Percentiles rank a stretch among this genome's conserved stretches.
phyloP scores from a whole-genome alignment of 805 yeast genomes.

The Kazachstania psychrophila region DNA sequence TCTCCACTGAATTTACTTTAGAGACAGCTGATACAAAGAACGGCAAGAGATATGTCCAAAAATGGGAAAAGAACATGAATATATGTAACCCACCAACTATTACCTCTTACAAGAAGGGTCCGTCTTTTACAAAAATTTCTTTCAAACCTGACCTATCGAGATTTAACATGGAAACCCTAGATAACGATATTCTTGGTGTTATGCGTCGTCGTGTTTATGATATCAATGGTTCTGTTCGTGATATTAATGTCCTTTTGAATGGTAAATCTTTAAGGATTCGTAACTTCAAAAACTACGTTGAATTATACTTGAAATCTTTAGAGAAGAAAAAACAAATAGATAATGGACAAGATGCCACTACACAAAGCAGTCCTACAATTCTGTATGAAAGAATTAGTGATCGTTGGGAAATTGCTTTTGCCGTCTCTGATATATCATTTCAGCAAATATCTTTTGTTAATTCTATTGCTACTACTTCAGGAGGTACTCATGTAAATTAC shows the following conservation, averaged over 20 bases:
- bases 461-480: constrained; percentile 93
- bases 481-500: constrained; percentile 91
- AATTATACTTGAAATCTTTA: constrained; percentile 75
- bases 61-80: constrained; percentile 84
- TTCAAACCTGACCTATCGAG: constrained; percentile 81
- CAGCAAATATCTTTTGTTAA: constrained; percentile 95
- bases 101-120: constrained; percentile 38
- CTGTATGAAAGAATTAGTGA: constrained; percentile 75
- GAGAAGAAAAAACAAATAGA: constrained; percentile 37
- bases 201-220: constrained; percentile 91
- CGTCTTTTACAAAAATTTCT: constrained; percentile 77
- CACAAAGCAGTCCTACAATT: constrained; percentile 39
- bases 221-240: constrained; percentile 86
- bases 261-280: constrained; percentile 60
- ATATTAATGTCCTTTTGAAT: constrained; percentile 68
- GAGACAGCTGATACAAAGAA: constrained; percentile 77
- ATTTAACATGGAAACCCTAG: constrained; percentile 78
- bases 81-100: constrained; percentile 69
- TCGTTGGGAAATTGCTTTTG: constrained; percentile 95
- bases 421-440: constrained; percentile 81
- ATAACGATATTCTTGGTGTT: constrained; percentile 74
- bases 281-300: constrained; percentile 80
- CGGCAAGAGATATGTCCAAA: constrained; percentile 61
- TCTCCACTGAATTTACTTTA: constrained; percentile 74
- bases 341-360: constrained; percentile 30